Conservation (phyloP, 1,284 basidiomycete species). For the Puccinia sorghi region DNA sequence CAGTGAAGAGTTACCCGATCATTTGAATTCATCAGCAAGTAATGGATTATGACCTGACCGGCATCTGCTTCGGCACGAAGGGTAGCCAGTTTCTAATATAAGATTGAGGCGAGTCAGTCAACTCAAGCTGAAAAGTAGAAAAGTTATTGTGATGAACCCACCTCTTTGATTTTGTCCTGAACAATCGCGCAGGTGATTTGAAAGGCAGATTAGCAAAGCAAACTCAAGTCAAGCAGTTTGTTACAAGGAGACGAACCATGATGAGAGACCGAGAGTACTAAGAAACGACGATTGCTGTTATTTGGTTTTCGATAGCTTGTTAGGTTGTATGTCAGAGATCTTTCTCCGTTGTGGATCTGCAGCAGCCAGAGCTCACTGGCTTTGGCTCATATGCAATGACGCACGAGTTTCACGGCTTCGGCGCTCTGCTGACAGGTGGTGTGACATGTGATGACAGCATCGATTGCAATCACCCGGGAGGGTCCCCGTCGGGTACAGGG, state of each 20-base stretch:
- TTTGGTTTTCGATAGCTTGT: too few species aligned
- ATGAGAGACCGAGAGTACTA: not conserved
- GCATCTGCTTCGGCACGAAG: slow-evolving; percentile 84
- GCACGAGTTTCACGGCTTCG: slow-evolving; percentile 2
- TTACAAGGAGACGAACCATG: not conserved
- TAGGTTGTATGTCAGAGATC: not conserved
- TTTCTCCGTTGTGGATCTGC: not conserved
- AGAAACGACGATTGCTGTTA: too few species aligned
- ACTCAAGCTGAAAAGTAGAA: not conserved
- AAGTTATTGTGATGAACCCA: slow-evolving; percentile 53
- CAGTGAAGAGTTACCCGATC: not conserved
- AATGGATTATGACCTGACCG: slow-evolving; percentile 75
- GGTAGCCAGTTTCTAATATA: slow-evolving; percentile 63
- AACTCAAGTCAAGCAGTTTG: too few species aligned
- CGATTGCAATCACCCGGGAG: too few species aligned
- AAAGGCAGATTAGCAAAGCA: slow-evolving; percentile 32
- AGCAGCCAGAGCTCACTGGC: not conserved
- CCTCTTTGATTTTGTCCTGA: slow-evolving; percentile 65
- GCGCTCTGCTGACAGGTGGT: too few species aligned
- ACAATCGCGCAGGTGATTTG: not conserved
- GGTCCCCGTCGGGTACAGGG: too few species aligned
- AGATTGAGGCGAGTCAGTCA: not conserved
- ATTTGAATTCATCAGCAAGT: slow-evolving; percentile 50
- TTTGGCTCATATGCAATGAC: not conserved
- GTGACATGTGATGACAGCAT: slow-evolving; percentile 10